phyloP scores from a whole-genome alignment of 2,329 filamentous ascomycete species.

The Chalaropsis ovoidea region DNA sequence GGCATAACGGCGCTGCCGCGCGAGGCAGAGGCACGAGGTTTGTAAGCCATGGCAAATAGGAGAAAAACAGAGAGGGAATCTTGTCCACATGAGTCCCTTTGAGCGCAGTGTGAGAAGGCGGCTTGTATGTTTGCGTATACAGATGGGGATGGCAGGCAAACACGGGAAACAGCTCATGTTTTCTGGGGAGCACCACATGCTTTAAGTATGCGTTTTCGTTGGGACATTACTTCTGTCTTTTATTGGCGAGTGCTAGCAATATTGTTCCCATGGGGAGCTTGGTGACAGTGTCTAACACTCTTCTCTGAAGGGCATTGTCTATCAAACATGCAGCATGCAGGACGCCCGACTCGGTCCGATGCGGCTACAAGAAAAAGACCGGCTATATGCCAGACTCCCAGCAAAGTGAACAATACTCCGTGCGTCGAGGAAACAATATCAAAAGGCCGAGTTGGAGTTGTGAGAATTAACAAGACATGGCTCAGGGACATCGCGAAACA shows the following conservation, averaged over 20 bases:
- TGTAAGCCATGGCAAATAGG: background rate
- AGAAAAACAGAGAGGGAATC: background rate
- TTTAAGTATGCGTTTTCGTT: conserved; percentile 1
- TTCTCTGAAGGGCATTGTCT: background rate
- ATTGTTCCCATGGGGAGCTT: background rate
- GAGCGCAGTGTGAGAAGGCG: background rate
- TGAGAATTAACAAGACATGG: conserved; percentile 5
- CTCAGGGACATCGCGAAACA: conserved; percentile 12
- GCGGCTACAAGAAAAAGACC: background rate
- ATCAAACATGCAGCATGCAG: conserved; percentile 2
- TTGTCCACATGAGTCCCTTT: background rate
- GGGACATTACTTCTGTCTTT: background rate
- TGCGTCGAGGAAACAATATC: background rate
- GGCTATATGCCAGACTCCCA: background rate
- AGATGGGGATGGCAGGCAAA: conserved; percentile 1
- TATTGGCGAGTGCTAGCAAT: background rate
- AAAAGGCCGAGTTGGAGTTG: background rate
- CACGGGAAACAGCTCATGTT: conserved; percentile 4
- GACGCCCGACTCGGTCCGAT: conserved; percentile 19
- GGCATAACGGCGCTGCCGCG: background rate
- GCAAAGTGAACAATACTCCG: background rate
- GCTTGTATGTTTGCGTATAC: background rate
- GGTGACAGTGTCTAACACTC: background rate
- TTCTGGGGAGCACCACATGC: background rate
- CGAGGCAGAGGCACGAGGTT: background rate